These are phyloP conservation scores for Cryptosporidium sp. DNA, from an alignment of 169 alveolate species.

Conservation along the genomic window DNA sequence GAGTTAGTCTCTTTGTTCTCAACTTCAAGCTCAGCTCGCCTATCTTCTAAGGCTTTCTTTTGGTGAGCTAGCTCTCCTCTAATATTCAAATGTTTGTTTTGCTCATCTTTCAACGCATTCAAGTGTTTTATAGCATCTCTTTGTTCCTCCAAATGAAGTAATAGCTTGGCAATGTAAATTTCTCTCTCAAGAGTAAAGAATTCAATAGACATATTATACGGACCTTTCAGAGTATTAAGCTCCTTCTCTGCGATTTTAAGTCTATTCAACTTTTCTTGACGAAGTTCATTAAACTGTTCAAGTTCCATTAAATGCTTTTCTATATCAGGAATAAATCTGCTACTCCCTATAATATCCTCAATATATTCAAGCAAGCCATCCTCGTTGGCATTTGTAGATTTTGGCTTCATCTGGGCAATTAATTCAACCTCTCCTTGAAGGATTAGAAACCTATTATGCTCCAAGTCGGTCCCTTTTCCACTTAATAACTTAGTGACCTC, in stretches of 20 bases:
- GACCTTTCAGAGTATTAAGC: slow-evolving; percentile 84
- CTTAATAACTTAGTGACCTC: slow-evolving; percentile 90
- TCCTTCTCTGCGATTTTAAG: slow-evolving; percentile 86
- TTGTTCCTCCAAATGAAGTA: slow-evolving; percentile 79
- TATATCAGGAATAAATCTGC: slow-evolving; percentile 82
- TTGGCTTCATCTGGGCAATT: slow-evolving; percentile 97
- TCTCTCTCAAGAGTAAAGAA: slow-evolving; percentile 82
- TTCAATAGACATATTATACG: slow-evolving; percentile 84
- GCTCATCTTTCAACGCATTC: slow-evolving; percentile 77
- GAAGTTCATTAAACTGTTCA: slow-evolving; percentile 83
- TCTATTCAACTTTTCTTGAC: slow-evolving; percentile 85
- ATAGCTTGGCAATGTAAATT: slow-evolving; percentile 75
- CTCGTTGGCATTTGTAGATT: slow-evolving; percentile 91
- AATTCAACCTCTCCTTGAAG: slow-evolving; percentile 98
- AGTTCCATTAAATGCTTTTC: slow-evolving; percentile 82
- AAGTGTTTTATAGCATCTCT: slow-evolving; percentile 66
- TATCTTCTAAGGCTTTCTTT: slow-evolving; percentile 79
- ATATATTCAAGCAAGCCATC: slow-evolving; percentile 96
- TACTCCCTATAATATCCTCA: slow-evolving; percentile 96
- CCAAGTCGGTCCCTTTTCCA: slow-evolving; percentile 94
- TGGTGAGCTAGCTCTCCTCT: slow-evolving; percentile 78
- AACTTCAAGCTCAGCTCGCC: slow-evolving; percentile 78
- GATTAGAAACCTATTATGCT: slow-evolving; percentile 90
- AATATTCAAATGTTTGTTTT: slow-evolving; percentile 71
- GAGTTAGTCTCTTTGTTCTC: slow-evolving; percentile 80